These are phyloP conservation scores for Pyrenophora graminea DNA, from an alignment of 2,329 filamentous ascomycete species.

Conservation along the genomic window DNA sequence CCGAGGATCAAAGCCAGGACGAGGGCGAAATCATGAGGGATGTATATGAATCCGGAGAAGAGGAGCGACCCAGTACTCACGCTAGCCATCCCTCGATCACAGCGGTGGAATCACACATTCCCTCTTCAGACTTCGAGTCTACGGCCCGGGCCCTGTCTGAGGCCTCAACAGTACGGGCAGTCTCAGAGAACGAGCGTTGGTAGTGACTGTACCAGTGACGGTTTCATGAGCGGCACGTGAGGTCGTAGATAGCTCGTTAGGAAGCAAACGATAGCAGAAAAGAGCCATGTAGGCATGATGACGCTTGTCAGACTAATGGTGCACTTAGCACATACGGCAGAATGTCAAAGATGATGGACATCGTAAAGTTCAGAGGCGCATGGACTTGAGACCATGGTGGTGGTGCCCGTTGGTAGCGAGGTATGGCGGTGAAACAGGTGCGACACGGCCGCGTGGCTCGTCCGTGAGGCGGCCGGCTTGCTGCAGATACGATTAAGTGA, in stretches of 20 bases:
- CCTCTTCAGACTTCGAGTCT: slow-evolving; percentile 23
- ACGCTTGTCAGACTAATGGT: no score
- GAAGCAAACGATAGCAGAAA: no score
- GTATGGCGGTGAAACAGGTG: neutral
- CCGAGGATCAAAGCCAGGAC: slow-evolving; percentile 10
- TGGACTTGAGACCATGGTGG: no score
- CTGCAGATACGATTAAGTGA: no score
- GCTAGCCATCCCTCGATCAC: slow-evolving; percentile 28
- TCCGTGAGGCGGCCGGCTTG: no score
- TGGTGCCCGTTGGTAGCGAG: neutral
- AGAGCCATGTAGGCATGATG: no score
- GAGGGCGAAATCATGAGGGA: slow-evolving; percentile 20
- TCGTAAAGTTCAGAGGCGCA: neutral
- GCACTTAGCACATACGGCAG: neutral
- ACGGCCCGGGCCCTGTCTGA: slow-evolving; percentile 19
- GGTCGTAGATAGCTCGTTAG: neutral
- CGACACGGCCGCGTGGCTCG: neutral
- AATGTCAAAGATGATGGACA: neutral
- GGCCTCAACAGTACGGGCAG: slow-evolving; percentile 27
- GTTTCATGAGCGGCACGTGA: no score
- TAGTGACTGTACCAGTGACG: neutral
- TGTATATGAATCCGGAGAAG: slow-evolving; percentile 9
- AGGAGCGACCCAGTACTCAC: slow-evolving; percentile 18
- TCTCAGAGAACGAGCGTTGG: slow-evolving; percentile 33
- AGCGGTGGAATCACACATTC: slow-evolving; percentile 24